Evolutionary conservation across 805 yeast genomes (phyloP), one percentile per base, ranked within the genome.

Genomic region (Candida schatavii): DNA sequence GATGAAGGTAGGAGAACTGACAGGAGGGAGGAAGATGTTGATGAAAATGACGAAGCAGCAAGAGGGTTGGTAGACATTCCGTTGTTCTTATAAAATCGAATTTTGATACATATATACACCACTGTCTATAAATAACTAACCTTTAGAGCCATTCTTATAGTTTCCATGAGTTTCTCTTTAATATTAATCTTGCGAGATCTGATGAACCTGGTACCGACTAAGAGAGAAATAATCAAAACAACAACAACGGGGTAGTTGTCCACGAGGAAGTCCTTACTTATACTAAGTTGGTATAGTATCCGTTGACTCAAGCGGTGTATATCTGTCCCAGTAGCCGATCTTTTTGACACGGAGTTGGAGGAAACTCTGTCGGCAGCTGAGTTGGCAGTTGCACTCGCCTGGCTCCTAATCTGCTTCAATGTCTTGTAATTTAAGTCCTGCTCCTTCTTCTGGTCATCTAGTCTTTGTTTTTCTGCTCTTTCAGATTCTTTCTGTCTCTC

Each of bases 91-190:
- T 31, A 31, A 22, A 15, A 5, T 6, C 17, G 7, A 29, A n/a
- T 6, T 13, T 13, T 23, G 11, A 23, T 23, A 23, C 27, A 23
- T 23, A 23, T 23, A 11, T 7, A 13, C 19, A 6, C 20, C 17
- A 29, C 35, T 31, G 19, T n/a, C 48, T 52, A 68, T 36, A 70
- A 50, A 41, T 69, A 70, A 34, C 66, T 64, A 39, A 70, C 60
- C 49, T 68, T 65, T 49, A 70, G 66, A n/a, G 75, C 75, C 75
- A 70, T 70, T 44, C 51, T 49, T 32, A 70, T 46, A 1, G 74
- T 68, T 42, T 69, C 71, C 43, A 48, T 51, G 18, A 69, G 30
- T 41, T 55, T 49, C n/a, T 63, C 62, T 34, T 50, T 54, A 5
- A 68, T 30, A 41, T 62, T 61, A 9, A 63, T 46, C 39, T 52